Conservation (phyloP, 2,329 filamentous ascomycete species). For the Leptographium lundbergii region DNA sequence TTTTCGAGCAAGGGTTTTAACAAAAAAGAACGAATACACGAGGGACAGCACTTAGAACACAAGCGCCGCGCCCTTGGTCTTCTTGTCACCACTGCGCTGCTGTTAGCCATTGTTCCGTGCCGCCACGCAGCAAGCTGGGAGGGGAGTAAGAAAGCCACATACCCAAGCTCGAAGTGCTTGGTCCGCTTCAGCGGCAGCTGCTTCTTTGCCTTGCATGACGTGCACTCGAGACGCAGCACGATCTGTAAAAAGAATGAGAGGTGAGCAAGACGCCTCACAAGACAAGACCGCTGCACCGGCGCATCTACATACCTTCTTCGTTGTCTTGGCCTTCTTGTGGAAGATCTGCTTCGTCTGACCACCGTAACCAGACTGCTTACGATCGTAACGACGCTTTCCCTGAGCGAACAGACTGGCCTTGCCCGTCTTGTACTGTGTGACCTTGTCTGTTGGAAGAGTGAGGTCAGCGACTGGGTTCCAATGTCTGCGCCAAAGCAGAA, state of each 20-base stretch:
- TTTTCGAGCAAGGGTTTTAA: background rate
- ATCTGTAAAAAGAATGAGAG: constrained; percentile 37
- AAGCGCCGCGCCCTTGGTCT: constrained; percentile 99
- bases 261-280: background rate
- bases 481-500: background rate
- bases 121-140: background rate
- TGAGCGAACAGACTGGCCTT: constrained; percentile 38
- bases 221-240: constrained; percentile 96
- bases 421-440: constrained; percentile 63
- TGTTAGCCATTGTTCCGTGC: constrained; percentile 8
- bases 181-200: constrained; percentile 98
- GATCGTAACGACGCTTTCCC: constrained; percentile 92
- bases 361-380: constrained; percentile 97
- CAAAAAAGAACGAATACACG: constrained; percentile 1
- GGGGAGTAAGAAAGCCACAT: constrained; percentile 30
- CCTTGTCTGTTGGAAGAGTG: constrained; percentile 41
- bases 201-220: constrained; percentile 93
- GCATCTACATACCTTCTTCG: constrained; percentile 60
- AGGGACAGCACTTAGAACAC: constrained; percentile 70
- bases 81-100: constrained; percentile 93
- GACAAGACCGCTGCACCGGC: background rate
- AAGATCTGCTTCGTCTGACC: constrained; percentile 99
- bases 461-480: background rate
- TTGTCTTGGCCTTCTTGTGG: constrained; percentile 99
- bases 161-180: constrained; percentile 99